These are phyloP conservation scores for Linum tenue DNA, from an alignment of 345 rosid genomes.

Conservation along the genomic window DNA sequence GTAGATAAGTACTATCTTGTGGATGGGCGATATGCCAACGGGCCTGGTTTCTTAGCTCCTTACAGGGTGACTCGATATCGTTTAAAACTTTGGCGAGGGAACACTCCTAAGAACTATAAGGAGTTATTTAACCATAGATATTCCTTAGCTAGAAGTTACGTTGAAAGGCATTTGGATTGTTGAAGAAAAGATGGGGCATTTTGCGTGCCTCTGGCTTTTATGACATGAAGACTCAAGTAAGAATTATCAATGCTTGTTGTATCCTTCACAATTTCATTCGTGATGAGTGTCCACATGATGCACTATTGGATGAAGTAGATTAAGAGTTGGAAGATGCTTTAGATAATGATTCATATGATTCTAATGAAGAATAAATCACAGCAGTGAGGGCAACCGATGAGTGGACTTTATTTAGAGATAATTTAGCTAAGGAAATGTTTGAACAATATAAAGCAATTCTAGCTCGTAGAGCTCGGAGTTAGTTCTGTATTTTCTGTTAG, in stretches of 20 bases:
- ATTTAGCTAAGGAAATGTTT: background rate
- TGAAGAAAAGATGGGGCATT: too few species aligned
- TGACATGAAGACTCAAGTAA: background rate
- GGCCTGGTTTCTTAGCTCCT: background rate
- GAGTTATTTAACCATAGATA: background rate
- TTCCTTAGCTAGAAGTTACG: background rate
- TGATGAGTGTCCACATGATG: background rate
- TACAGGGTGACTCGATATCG: background rate
- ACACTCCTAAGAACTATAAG: background rate
- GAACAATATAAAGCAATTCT: too few species aligned
- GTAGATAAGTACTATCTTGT: background rate
- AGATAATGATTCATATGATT: background rate
- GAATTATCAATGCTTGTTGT: background rate
- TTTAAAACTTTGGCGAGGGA: background rate
- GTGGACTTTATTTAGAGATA: background rate
- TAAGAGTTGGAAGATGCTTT: background rate
- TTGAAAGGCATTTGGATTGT: background rate
- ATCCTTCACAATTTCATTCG: background rate
- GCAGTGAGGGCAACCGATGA: background rate
- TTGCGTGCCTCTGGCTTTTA: background rate
- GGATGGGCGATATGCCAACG: background rate
- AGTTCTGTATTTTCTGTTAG: too few species aligned
- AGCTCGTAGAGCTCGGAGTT: too few species aligned
- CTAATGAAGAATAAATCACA: background rate
- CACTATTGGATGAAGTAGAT: background rate